Base-by-base conservation (phyloP, 176 grass and related monocot genomes). In the Carex scoparia region DNA sequence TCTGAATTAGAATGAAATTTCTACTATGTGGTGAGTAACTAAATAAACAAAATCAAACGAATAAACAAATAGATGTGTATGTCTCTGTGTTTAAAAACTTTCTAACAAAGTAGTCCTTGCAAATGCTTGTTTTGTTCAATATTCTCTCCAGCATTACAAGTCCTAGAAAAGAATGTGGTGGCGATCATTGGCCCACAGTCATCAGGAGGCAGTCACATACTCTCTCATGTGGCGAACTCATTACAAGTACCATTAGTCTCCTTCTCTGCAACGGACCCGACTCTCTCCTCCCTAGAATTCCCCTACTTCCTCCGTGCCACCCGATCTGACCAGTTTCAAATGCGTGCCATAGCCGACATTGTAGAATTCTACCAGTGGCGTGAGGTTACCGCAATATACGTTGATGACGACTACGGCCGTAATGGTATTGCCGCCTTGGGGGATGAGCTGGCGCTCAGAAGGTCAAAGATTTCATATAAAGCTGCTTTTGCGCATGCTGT, bases 401-500 rank as follows among this genome's bases (percentile, higher is more conserved):
- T 96, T 23, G 94, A 96, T 88, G 94, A 96, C 79, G 91, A 96
- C 87, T 96, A 96, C 83, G 94, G 94, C 8, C 82, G 94, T 85
- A 90, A 89, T 54, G 94, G 79, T 33, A 60, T 93, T 35, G 70
- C 91, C 0, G 91, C 69, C 64, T 90, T 96, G n/a, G 65, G 89
- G 40, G 91, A 91, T 89, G 91, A 87, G 35, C 91, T 96, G 74
- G 85, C 80, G 84, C 14, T 68, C 81, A 86, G 84, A 51, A 88
- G 89, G 75, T 49, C 85, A 4, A 91, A 80, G 69, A 93, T 96
- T 89, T 96, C 94, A 9, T 93, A 93, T 60, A 91, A 96, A 85
- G 94, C 87, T 14, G 62, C 44, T 54, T 63, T 63, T 44, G 61
- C 40, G 3, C 79, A 44, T 59, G 19, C 79, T 30, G 74, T 85